These are phyloP conservation scores for Dispira parvispora DNA, from an alignment of 192 early-diverging fungal genomes.

Conservation along the genomic window DNA sequence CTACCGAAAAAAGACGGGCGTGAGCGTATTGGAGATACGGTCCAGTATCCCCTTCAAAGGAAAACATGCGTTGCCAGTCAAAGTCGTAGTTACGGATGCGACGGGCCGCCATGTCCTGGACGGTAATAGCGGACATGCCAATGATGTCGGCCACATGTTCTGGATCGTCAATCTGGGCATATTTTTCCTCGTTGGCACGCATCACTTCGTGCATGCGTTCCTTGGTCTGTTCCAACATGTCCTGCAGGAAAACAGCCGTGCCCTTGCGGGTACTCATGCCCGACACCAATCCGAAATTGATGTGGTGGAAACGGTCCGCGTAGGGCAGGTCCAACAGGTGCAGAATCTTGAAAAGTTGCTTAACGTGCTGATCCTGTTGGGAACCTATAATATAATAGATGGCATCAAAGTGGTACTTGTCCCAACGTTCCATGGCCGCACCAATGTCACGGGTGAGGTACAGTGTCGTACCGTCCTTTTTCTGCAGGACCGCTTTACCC, in stretches of 20 bases:
- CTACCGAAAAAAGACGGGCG: slow-evolving; percentile 87
- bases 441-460: slow-evolving; percentile 96
- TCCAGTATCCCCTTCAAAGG: slow-evolving; percentile 97
- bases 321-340: slow-evolving; percentile 69
- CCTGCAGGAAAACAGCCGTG: slow-evolving; percentile 86
- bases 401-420: slow-evolving; percentile 76
- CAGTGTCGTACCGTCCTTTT: slow-evolving; percentile 80
- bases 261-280: slow-evolving; percentile 96
- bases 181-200: slow-evolving; percentile 74
- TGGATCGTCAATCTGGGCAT: slow-evolving; percentile 69
- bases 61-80: slow-evolving; percentile 79
- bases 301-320: slow-evolving; percentile 67
- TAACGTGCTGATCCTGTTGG: slow-evolving; percentile 81
- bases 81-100: slow-evolving; percentile 94
- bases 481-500: slow-evolving; percentile 65
- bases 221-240: slow-evolving; percentile 75
- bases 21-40: slow-evolving; percentile 99
- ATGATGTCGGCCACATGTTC: slow-evolving; percentile 66
- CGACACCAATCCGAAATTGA: slow-evolving; percentile 89
- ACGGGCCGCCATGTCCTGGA: slow-evolving; percentile 80
- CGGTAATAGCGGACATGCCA: slow-evolving; percentile 81
- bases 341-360: slow-evolving; percentile 88
- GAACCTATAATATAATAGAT: slow-evolving; percentile 85
- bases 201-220: slow-evolving; percentile 85
- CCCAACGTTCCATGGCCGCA: slow-evolving; percentile 79